Evolutionary conservation across 345 rosid genomes (phyloP).

Genomic region (Populus nigra): DNA sequence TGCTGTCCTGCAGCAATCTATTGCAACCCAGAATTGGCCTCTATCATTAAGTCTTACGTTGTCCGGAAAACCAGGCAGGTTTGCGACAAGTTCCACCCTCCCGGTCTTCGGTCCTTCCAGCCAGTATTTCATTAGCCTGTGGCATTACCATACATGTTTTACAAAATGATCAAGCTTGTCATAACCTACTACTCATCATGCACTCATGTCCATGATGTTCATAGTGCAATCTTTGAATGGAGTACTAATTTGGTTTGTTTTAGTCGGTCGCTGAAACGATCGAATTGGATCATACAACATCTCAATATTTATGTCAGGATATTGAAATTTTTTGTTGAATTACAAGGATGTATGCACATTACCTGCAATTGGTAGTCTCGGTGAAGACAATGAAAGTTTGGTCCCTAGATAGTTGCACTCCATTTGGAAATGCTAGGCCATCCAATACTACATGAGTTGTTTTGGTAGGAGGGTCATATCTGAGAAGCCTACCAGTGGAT

Average conservation of each 20-base stretch:
- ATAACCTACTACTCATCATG: neutral
- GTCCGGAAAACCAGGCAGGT: conserved; percentile 96
- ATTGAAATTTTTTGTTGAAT: neutral
- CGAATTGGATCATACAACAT: neutral
- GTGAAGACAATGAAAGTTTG: conserved; percentile 81
- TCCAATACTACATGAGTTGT: conserved; percentile 72
- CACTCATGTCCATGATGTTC: neutral
- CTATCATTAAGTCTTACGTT: conserved; percentile 74
- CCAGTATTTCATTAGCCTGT: conserved; percentile 88
- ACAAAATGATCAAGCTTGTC: neutral
- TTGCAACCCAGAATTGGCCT: conserved; percentile 95
- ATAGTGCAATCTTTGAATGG: neutral
- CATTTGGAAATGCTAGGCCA: conserved; percentile 94
- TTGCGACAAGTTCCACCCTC: conserved; percentile 42
- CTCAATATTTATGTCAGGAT: neutral
- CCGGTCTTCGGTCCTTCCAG: conserved; percentile 68
- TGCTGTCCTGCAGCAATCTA: conserved; percentile 84
- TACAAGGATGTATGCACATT: neutral
- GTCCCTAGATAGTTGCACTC: conserved; percentile 74
- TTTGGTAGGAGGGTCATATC: conserved; percentile 81
- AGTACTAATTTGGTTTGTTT: neutral
- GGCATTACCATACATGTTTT: neutral
- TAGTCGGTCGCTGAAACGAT: too few species aligned
- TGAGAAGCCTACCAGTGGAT: conserved; percentile 83
- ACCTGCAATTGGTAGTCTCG: conserved; percentile 97